Evolutionary conservation across 768 basidiomycete species (phyloP).

Genomic region (Lactarius pseudohatsudake): DNA sequence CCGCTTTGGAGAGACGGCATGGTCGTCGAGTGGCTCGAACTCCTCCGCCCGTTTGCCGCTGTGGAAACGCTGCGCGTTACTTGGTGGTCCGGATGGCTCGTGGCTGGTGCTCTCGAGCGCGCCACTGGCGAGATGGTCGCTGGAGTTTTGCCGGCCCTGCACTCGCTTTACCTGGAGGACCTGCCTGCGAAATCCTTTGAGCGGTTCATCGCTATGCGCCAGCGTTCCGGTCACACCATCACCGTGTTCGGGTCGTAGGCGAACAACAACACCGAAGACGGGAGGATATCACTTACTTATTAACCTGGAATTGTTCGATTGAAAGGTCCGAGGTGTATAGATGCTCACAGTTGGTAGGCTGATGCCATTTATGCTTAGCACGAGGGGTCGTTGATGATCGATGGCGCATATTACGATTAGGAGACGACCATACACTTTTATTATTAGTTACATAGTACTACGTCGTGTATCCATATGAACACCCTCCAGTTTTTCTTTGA

Average conservation of each 20-base stretch:
- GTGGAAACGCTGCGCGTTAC: background rate
- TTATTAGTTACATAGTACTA: background rate
- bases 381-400: too few relatives aligned
- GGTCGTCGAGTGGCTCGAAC: background rate
- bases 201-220: background rate
- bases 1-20: background rate
- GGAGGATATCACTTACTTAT: background rate
- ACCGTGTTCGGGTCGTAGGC: background rate
- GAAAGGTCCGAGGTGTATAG: too few relatives aligned
- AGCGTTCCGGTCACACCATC: background rate
- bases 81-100: background rate
- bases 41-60: slow-evolving; percentile 5
- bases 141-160: background rate
- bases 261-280: background rate
- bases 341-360: too few relatives aligned
- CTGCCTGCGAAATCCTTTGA: background rate
- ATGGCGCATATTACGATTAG: too few relatives aligned
- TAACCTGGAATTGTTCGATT: background rate
- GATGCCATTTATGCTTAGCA: background rate
- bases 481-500: too few relatives aligned
- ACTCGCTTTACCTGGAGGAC: background rate
- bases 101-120: background rate
- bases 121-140: background rate
- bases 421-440: background rate
- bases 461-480: background rate